A percentile compares a stretch with the other conserved stretches of the same genome.
phyloP scores from a whole-genome alignment of 495 filamentous ascomycete species.

The Evernia prunastri region DNA sequence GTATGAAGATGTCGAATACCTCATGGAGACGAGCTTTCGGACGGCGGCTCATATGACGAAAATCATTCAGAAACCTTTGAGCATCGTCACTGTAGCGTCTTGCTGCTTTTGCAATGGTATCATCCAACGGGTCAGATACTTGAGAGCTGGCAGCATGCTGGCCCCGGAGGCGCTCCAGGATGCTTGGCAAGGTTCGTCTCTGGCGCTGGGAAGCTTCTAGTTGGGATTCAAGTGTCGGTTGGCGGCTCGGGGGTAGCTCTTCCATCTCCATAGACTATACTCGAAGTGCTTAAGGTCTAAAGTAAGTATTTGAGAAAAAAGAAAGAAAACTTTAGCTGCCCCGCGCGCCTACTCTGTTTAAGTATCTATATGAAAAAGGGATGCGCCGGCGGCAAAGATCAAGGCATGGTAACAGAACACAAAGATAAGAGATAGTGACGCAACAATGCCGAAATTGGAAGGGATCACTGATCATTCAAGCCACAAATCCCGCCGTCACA shows the following conservation, averaged over 20 bases:
- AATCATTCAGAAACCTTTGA: neutral
- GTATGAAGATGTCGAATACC: neutral
- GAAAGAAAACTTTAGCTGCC: too few relatives aligned
- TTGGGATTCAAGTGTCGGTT: neutral
- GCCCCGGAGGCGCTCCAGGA: neutral
- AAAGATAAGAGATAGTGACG: too few relatives aligned
- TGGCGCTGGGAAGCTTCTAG: too few relatives aligned
- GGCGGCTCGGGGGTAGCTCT: neutral
- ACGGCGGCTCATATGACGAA: neutral
- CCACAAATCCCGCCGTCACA: too few relatives aligned
- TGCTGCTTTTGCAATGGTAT: neutral
- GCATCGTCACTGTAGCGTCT: neutral
- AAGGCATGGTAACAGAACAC: too few relatives aligned
- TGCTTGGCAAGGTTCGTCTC: neutral
- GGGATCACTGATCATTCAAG: too few relatives aligned
- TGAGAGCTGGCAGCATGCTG: neutral
- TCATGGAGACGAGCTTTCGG: neutral
- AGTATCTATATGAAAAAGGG: too few relatives aligned
- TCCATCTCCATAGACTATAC: neutral
- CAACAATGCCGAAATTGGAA: too few relatives aligned
- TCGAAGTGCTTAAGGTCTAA: neutral
- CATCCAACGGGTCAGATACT: neutral
- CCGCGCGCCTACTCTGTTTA: too few relatives aligned
- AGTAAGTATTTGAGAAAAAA: too few relatives aligned
- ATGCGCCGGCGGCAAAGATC: too few relatives aligned